Conservation (phyloP, 2,329 filamentous ascomycete species). For the Aureobasidium lini region DNA sequence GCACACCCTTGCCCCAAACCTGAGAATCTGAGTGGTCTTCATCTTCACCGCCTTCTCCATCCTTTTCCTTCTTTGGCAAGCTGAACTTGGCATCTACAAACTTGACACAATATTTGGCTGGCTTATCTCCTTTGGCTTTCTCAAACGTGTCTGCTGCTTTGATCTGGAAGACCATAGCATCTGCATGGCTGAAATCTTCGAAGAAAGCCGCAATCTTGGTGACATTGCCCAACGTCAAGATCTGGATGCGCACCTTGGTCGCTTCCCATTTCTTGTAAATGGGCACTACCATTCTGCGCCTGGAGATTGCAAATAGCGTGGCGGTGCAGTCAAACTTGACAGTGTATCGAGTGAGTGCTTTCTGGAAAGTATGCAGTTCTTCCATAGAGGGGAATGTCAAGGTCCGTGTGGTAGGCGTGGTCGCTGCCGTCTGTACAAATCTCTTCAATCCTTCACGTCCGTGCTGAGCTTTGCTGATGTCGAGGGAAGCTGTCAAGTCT, state of each 20-base stretch:
- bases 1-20: constrained; percentile 45
- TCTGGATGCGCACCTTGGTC: constrained; percentile 67
- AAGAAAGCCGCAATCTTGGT: constrained; percentile 80
- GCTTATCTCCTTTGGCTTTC: constrained; percentile 36
- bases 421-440: constrained; percentile 51
- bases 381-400: constrained; percentile 41
- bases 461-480: constrained; percentile 28
- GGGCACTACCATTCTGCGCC: constrained; percentile 69
- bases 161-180: constrained; percentile 81
- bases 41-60: constrained; percentile 44
- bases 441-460: constrained; percentile 55
- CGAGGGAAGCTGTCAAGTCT: constrained; percentile 69
- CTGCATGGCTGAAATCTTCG: constrained; percentile 76
- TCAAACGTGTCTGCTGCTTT: constrained; percentile 82
- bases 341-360: constrained; percentile 69
- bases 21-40: constrained; percentile 43
- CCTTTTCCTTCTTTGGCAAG: constrained; percentile 55
- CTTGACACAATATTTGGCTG: constrained; percentile 57
- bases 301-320: constrained; percentile 69
- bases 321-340: constrained; percentile 54
- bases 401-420: constrained; percentile 60
- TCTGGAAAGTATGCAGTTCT: constrained; percentile 70
- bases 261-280: constrained; percentile 95
- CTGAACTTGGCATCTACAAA: constrained; percentile 89
- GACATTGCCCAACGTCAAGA: constrained; percentile 66